Evolutionary conservation across 2,329 filamentous ascomycete species (phyloP).

Genomic region (Xylaria sp.): DNA sequence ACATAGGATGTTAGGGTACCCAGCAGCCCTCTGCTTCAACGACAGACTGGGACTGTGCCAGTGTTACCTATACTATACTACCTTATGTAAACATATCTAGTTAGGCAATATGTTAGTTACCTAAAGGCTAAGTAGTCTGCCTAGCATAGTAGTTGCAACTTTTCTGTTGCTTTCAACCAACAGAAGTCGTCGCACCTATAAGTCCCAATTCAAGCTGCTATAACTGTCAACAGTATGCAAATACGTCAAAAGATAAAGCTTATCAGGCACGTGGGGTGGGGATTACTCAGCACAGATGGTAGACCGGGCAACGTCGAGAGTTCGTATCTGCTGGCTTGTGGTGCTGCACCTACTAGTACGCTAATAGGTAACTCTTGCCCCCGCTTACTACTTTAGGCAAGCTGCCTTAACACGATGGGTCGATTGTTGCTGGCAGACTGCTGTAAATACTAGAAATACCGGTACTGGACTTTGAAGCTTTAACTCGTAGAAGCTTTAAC

Average conservation of each 20-base stretch:
- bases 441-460: no score
- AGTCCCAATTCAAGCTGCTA: not conserved
- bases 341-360: not conserved
- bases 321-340: constrained; percentile 32
- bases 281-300: not conserved
- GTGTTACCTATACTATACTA: no score
- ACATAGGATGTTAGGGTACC: no score
- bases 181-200: not conserved
- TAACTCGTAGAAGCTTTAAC: no score
- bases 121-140: no score
- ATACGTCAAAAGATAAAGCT: not conserved
- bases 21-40: no score
- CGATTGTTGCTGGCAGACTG: no score
- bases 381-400: constrained; percentile 43
- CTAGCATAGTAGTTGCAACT: not conserved
- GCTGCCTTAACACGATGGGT: constrained; percentile 41
- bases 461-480: no score
- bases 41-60: no score
- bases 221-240: no score
- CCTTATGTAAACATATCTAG: no score
- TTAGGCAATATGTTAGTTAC: no score
- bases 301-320: not conserved
- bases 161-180: not conserved
- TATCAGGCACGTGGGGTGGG: not conserved
- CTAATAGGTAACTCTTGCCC: constrained; percentile 15